Evolutionary conservation across 176 grass and related monocot genomes (phyloP).

Genomic region (Musa beccarii): DNA sequence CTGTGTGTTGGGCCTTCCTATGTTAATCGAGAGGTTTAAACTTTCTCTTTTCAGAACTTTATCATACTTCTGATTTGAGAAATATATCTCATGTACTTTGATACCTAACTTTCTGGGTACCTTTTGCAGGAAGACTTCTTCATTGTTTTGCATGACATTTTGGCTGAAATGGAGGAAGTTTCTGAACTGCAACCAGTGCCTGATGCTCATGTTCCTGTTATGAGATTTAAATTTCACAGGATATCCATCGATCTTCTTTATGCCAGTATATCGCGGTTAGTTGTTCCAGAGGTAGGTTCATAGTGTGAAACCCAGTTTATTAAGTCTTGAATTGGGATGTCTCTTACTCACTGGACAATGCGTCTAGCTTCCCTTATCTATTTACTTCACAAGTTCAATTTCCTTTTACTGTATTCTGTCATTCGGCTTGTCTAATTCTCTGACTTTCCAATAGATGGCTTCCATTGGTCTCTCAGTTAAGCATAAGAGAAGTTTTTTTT

Average conservation of each 20-base stretch:
- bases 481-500: no score
- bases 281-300: slow-evolving; percentile 62
- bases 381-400: background rate
- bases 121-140: slow-evolving; percentile 78
- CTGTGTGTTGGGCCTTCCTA: background rate
- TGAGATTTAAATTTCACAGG: slow-evolving; percentile 87
- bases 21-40: background rate
- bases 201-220: slow-evolving; percentile 84
- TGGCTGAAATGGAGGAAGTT: slow-evolving; percentile 60
- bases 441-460: no score
- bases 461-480: no score
- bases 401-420: background rate
- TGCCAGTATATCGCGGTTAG: slow-evolving; percentile 75
- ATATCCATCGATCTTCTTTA: slow-evolving; percentile 97
- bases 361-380: background rate
- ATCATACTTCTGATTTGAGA: no score
- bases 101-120: no score
- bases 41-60: no score
- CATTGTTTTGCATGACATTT: slow-evolving; percentile 64
- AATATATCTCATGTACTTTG: no score
- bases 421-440: no score
- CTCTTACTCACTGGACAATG: background rate
- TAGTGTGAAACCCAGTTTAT: no score
- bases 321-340: background rate
- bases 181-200: slow-evolving; percentile 74